Evolutionary conservation across 225 moss, liverwort and hornwort species (phyloP).

Genomic region (Bryum argenteum): DNA sequence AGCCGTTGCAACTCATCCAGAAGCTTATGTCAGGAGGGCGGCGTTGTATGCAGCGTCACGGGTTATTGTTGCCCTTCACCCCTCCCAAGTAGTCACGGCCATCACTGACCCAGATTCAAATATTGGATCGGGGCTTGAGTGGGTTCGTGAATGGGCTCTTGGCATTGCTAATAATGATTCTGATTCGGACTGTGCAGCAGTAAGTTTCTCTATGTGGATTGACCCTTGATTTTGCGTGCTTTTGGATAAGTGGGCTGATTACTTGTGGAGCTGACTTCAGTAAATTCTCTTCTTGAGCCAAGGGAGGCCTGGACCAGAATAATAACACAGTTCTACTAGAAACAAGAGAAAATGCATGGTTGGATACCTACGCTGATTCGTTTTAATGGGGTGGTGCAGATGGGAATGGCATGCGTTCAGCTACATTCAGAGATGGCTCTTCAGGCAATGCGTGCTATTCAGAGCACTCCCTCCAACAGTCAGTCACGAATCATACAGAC

Average conservation of each 20-base stretch:
- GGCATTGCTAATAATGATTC: conserved; percentile 70
- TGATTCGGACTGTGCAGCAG: conserved; percentile 76
- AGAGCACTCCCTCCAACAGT: conserved; percentile 38
- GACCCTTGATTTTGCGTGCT: conserved; percentile 8
- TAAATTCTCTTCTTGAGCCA: neutral
- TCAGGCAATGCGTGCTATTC: conserved; percentile 69
- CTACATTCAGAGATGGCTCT: conserved; percentile 96
- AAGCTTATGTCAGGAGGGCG: conserved; percentile 85
- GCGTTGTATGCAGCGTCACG: conserved; percentile 83
- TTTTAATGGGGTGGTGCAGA: conserved; percentile 55
- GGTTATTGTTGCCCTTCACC: conserved; percentile 73
- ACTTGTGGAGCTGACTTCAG: neutral
- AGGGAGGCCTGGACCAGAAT: conserved; percentile 2
- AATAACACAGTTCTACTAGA: neutral
- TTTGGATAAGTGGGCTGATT: neutral
- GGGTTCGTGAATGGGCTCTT: conserved; percentile 97
- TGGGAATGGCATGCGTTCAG: conserved; percentile 88
- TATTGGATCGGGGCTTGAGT: conserved; percentile 71
- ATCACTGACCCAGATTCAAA: conserved; percentile 54
- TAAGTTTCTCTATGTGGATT: conserved; percentile 37
- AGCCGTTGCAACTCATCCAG: conserved; percentile 72
- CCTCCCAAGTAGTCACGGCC: conserved; percentile 72
- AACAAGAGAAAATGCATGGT: conserved; percentile 11
- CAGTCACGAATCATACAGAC: conserved; percentile 36
- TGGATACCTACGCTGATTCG: neutral